Evolutionary conservation across 441 rosid species (phyloP).

Genomic region (Geranium incanum): DNA sequence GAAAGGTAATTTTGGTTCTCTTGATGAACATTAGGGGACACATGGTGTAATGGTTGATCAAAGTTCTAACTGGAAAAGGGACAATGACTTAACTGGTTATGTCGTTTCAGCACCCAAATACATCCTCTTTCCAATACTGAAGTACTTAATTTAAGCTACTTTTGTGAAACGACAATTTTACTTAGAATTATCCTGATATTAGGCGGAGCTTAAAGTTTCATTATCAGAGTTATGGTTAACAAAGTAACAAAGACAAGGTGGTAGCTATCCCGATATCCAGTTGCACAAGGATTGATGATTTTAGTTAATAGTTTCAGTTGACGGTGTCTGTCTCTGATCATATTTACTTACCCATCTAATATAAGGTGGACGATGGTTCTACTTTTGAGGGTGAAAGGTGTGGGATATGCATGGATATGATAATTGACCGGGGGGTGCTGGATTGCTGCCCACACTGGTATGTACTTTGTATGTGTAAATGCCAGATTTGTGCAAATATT

Average conservation of each 20-base stretch:
- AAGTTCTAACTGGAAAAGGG: neutral
- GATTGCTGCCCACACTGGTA: constrained; percentile 98
- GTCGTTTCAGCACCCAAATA: constrained; percentile 9
- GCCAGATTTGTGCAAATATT: neutral
- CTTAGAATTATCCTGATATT: neutral
- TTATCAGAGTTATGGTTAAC: neutral
- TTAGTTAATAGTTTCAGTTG: constrained; percentile 6
- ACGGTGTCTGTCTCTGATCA: constrained; percentile 5
- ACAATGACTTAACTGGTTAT: neutral
- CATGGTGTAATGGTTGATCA: neutral
- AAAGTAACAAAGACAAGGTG: neutral
- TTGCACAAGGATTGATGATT: neutral
- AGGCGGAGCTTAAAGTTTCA: neutral
- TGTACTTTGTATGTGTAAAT: constrained; percentile 11
- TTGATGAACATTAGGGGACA: neutral
- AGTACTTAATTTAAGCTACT: constrained; percentile 7
- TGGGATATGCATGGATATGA: constrained; percentile 93
- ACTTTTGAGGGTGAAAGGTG: constrained; percentile 73
- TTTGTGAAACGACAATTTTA: constrained; percentile 2
- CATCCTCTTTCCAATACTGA: constrained; percentile 5
- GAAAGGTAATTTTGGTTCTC: neutral
- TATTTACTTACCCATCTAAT: constrained; percentile 10
- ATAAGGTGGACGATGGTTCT: constrained; percentile 44
- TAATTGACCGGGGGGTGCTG: constrained; percentile 82
- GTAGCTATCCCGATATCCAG: neutral